phyloP scores from a whole-genome alignment of 164 flowering plant genomes.

The Buxus sempervirens region DNA sequence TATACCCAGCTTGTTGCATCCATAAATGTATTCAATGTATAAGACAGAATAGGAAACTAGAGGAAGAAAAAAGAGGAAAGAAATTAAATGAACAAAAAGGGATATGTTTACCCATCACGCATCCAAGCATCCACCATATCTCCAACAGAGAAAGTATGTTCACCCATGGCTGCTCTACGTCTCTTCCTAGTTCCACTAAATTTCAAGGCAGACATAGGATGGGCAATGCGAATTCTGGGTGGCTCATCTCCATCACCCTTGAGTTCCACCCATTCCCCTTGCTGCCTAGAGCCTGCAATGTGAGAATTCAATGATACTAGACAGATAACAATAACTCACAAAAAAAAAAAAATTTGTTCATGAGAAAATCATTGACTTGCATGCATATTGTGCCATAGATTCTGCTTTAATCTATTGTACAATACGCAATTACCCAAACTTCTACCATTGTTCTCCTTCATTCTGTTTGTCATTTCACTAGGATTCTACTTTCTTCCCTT shows the following conservation, averaged over 20 bases:
- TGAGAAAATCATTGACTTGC: no score
- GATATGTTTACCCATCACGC: conserved; percentile 53
- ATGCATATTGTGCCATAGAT: no score
- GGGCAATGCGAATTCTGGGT: conserved; percentile 73
- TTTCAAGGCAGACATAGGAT: conserved; percentile 52
- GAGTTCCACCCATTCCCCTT: conserved; percentile 76
- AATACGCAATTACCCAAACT: no score
- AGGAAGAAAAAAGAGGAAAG: not conserved
- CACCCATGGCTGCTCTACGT: conserved; percentile 62
- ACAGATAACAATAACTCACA: no score
- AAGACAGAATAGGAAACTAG: no score
- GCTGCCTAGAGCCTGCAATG: conserved; percentile 45
- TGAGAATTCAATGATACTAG: not conserved
- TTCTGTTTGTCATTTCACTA: no score
- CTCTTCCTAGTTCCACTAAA: conserved; percentile 82
- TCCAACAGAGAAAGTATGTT: conserved; percentile 76
- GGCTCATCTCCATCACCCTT: conserved; percentile 43
- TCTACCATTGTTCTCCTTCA: no score
- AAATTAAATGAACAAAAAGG: not conserved
- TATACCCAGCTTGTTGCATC: no score
- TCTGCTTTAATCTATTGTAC: no score
- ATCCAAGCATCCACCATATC: conserved; percentile 92
- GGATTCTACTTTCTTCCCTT: no score
- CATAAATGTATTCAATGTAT: no score
- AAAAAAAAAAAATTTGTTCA: no score